Evolutionary conservation across 2,329 filamentous ascomycete species (phyloP).

Genomic region (Exophiala aquamarina): DNA sequence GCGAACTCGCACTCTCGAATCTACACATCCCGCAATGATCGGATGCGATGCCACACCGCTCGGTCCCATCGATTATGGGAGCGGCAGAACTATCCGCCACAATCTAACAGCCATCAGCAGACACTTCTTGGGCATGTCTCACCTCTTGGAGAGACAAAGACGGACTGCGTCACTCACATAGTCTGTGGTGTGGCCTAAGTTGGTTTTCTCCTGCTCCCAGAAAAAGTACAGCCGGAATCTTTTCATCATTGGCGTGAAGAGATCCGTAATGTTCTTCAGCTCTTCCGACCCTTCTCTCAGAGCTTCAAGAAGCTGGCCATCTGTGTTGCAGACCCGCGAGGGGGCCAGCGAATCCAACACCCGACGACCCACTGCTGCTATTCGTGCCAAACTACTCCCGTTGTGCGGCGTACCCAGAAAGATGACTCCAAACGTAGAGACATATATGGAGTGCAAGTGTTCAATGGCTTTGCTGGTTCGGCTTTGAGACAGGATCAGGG

Average conservation of each 20-base stretch:
- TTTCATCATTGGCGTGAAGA: conserved; percentile 39
- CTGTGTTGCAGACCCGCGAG: conserved; percentile 27
- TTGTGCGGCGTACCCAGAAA: conserved; percentile 40
- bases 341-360: conserved; percentile 24
- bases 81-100: conserved; percentile 33
- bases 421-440: conserved; percentile 37
- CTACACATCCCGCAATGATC: conserved; percentile 34
- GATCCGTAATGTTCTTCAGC: conserved; percentile 39
- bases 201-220: conserved; percentile 40
- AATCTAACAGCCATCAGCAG: too few relatives aligned
- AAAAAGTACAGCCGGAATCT: conserved; percentile 41
- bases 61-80: conserved; percentile 37
- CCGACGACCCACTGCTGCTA: conserved; percentile 27
- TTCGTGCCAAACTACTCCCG: conserved; percentile 31
- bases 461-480: conserved; percentile 28
- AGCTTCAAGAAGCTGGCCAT: conserved; percentile 53
- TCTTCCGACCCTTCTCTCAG: conserved; percentile 47
- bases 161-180: conserved; percentile 32
- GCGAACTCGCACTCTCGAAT: conserved; percentile 22
- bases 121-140: too few relatives aligned
- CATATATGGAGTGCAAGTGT: conserved; percentile 38
- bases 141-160: too few relatives aligned
- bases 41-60: conserved; percentile 36
- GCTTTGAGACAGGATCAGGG: conserved; percentile 35
- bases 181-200: conserved; percentile 35